These are phyloP conservation scores for Diaporthe destruens DNA, from an alignment of 2,329 filamentous ascomycete species.

Conservation along the genomic window DNA sequence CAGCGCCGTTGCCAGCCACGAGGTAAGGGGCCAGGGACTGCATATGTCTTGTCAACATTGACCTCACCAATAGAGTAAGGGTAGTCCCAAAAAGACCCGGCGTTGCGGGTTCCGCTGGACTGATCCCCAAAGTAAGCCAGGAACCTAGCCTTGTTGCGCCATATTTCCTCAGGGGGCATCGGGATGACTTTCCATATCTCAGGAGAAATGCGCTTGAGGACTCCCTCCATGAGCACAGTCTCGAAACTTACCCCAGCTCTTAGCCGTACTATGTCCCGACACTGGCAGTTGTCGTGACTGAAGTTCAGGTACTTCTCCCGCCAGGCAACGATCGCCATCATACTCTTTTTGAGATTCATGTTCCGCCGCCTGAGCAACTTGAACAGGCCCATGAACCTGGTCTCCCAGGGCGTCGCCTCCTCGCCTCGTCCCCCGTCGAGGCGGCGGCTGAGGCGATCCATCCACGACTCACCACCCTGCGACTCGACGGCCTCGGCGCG, in stretches of 20 bases:
- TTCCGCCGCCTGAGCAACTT: not conserved
- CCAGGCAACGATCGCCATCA: not conserved
- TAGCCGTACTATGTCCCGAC: not conserved
- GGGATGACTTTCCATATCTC: not conserved
- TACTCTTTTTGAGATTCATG: rapidly evolving
- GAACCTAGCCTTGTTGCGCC: not conserved
- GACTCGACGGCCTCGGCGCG: not conserved
- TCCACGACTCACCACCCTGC: not conserved
- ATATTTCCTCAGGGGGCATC: not conserved
- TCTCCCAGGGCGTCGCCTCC: not conserved
- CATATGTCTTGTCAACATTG: no score
- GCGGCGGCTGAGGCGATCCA: not conserved
- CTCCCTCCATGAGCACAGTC: not conserved
- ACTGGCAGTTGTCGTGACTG: not conserved
- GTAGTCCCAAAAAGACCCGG: not conserved
- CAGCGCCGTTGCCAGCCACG: not conserved
- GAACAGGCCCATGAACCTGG: not conserved
- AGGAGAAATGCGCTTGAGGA: not conserved
- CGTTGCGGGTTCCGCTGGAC: not conserved
- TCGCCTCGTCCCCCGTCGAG: not conserved
- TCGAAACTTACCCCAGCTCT: not conserved
- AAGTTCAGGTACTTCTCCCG: not conserved
- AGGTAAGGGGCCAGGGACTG: not conserved
- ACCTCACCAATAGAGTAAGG: not conserved
- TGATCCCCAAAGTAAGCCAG: not conserved